Conservation (phyloP, 129 eudicot species). For the Lactuca saligna region DNA sequence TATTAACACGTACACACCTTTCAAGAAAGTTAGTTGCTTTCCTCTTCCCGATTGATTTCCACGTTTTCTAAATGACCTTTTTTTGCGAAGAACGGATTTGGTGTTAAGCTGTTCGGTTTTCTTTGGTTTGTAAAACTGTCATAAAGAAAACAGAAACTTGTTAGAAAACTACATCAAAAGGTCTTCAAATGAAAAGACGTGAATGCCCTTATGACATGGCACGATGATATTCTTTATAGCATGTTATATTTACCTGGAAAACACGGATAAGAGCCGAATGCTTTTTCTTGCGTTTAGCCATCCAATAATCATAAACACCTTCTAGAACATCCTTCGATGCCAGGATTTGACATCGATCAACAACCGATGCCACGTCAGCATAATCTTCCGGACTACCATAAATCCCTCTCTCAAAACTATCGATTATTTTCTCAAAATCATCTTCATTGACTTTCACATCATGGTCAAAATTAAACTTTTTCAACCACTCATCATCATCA, state of each 20-base stretch:
- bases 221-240: no score
- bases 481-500: conserved; percentile 82
- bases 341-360: conserved; percentile 40
- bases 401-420: conserved; percentile 71
- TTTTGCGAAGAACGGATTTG: conserved; percentile 65
- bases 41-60: conserved; percentile 63
- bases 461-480: conserved; percentile 40
- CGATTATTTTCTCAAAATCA: conserved; percentile 69
- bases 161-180: neutral
- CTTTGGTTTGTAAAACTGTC: conserved; percentile 66
- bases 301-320: conserved; percentile 68
- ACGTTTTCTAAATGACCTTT: conserved; percentile 69
- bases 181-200: no score
- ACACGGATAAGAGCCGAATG: conserved; percentile 53
- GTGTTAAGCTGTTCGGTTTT: conserved; percentile 48
- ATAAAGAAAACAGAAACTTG: conserved; percentile 1
- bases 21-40: conserved; percentile 54
- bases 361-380: conserved; percentile 42
- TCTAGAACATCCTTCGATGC: conserved; percentile 57
- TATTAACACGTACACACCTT: conserved; percentile 33
- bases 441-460: conserved; percentile 41
- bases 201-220: no score
- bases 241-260: conserved; percentile 63
- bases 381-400: conserved; percentile 53
- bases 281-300: conserved; percentile 61